A percentile compares a stretch with the other conserved stretches of the same genome.
phyloP scores from a whole-genome alignment of 192 early-diverging fungal species.

The Gryganskiella cystojenkinii region DNA sequence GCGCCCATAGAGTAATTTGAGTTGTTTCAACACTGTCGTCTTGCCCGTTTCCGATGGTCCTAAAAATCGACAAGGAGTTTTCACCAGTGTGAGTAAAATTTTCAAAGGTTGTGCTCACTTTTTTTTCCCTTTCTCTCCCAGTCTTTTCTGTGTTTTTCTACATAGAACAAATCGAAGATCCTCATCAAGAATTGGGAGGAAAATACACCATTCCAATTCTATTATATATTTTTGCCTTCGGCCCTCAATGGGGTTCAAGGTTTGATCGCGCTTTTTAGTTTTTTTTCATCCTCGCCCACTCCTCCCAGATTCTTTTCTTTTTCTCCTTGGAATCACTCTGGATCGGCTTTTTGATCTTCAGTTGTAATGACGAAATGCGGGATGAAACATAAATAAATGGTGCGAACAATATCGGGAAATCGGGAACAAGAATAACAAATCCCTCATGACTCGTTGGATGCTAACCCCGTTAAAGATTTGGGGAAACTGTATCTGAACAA shows the following conservation, averaged over 20 bases:
- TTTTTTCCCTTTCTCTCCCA: background rate
- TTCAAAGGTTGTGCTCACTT: background rate
- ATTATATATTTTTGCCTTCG: background rate
- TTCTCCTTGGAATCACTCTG: background rate
- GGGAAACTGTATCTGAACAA: too few species aligned
- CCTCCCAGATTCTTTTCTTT: background rate
- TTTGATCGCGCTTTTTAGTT: too few species aligned
- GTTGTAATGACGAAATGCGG: too few species aligned
- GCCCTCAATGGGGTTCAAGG: too few species aligned
- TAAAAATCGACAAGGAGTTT: background rate
- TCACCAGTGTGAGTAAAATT: background rate
- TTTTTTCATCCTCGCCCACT: too few species aligned
- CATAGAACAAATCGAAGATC: too few species aligned
- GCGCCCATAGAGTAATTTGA: conserved; percentile 30
- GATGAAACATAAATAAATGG: too few species aligned
- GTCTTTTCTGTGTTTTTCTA: background rate
- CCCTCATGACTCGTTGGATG: too few species aligned
- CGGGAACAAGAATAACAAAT: too few species aligned
- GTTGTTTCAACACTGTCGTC: conserved; percentile 57
- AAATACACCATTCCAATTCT: background rate
- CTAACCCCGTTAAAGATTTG: too few species aligned
- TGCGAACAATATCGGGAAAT: too few species aligned
- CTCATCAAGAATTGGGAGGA: background rate
- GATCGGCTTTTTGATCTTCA: too few species aligned
- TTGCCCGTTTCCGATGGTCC: conserved; percentile 70